Percentiles rank a stretch among this genome's conserved stretches.
Evolutionary conservation across 2,329 filamentous ascomycete species (phyloP).

Genomic region (Salinomyces thailandicus): DNA sequence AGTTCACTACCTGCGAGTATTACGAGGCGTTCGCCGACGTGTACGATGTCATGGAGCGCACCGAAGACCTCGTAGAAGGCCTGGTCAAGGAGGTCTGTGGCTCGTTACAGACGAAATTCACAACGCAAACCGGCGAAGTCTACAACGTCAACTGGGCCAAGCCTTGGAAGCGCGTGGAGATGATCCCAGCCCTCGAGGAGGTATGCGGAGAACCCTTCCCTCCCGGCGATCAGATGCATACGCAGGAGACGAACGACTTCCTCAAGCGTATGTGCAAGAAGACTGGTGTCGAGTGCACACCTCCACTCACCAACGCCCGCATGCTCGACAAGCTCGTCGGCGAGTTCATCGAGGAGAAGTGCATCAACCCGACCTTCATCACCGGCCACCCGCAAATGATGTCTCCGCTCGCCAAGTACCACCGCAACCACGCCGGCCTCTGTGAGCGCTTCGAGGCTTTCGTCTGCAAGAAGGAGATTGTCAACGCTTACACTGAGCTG

Average conservation of each 20-base stretch:
- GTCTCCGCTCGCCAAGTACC: conserved; percentile 93
- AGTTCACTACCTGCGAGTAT: conserved; percentile 97
- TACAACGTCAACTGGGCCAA: conserved; percentile 93
- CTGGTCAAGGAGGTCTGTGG: conserved; percentile 81
- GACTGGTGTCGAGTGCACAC: conserved; percentile 78
- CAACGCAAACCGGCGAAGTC: conserved; percentile 73
- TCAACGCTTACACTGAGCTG: conserved; percentile 95
- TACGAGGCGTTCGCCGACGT: conserved; percentile 82
- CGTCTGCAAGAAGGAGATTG: conserved; percentile 93
- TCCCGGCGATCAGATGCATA: conserved; percentile 78
- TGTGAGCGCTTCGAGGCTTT: conserved; percentile 98
- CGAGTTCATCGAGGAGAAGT: conserved; percentile 90
- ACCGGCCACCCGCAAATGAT: conserved; percentile 72
- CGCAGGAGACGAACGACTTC: conserved; percentile 78
- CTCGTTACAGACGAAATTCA: conserved; percentile 52
- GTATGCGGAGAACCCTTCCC: conserved; percentile 90
- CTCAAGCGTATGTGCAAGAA: conserved; percentile 76
- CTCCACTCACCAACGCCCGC: conserved; percentile 82
- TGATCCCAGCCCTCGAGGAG: conserved; percentile 89
- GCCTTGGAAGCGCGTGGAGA: conserved; percentile 87
- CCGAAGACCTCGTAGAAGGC: conserved; percentile 83
- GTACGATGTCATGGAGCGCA: conserved; percentile 81
- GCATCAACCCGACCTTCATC: conserved; percentile 88
- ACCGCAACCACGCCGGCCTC: conserved; percentile 68
- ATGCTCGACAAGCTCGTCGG: conserved; percentile 90